A percentile compares a stretch with the other conserved stretches of the same genome.
Conservation (phyloP, 495 filamentous ascomycete genomes). For the Lasiosphaeris hirsuta region DNA sequence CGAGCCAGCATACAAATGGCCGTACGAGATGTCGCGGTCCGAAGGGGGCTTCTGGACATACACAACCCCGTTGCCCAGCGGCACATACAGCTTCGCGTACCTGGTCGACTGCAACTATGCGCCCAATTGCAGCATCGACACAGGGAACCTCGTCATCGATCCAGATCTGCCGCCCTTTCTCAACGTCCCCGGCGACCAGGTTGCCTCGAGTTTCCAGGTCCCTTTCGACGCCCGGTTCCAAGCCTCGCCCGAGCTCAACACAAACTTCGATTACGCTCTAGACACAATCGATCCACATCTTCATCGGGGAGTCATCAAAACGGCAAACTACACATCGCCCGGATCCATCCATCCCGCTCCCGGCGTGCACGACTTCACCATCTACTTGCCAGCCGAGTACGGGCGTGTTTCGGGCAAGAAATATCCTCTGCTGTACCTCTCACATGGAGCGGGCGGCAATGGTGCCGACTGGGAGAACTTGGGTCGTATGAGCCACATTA, state of each 20-base stretch:
- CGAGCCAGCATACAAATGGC: slow-evolving; percentile 25
- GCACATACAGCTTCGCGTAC: slow-evolving; percentile 31
- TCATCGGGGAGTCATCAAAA: slow-evolving; percentile 24
- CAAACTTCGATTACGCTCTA: slow-evolving; percentile 33
- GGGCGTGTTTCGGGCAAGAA: slow-evolving; percentile 19
- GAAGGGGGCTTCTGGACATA: slow-evolving; percentile 31
- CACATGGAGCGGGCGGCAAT: slow-evolving; percentile 27
- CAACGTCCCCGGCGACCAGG: slow-evolving; percentile 30
- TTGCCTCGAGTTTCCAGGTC: slow-evolving; percentile 36
- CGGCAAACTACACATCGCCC: slow-evolving; percentile 33
- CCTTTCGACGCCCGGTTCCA: slow-evolving; percentile 31
- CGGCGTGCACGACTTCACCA: slow-evolving; percentile 28
- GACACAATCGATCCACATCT: slow-evolving; percentile 16
- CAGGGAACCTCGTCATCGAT: slow-evolving; percentile 33
- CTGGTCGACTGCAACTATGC: slow-evolving; percentile 32
- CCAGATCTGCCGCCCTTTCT: slow-evolving; percentile 30
- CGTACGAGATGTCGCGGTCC: slow-evolving; percentile 29
- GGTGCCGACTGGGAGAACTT: slow-evolving; percentile 34
- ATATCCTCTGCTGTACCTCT: slow-evolving; percentile 34
- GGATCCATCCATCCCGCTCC: slow-evolving; percentile 31
- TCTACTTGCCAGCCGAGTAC: slow-evolving; percentile 35
- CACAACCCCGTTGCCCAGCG: slow-evolving; percentile 30
- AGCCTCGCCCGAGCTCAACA: slow-evolving; percentile 27
- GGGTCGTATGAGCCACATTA: slow-evolving; percentile 29
- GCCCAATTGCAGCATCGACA: slow-evolving; percentile 32